Base-by-base conservation (phyloP, 73 alveolate genomes). In the Paramecium octaurelia region DNA sequence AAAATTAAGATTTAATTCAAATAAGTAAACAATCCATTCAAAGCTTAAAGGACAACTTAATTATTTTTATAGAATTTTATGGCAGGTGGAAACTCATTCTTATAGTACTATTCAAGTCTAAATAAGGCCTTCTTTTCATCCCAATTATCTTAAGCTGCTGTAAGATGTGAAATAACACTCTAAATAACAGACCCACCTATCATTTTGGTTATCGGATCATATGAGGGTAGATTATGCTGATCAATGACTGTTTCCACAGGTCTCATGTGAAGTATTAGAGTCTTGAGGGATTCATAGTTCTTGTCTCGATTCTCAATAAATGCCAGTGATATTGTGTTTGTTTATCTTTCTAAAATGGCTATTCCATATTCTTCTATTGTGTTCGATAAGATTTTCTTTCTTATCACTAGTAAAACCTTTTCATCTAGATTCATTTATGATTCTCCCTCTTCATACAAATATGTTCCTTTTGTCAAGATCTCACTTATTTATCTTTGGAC, bases 401-500 rank as follows among this genome's bases (percentile, higher is more conserved):
- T 80, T 20, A 80, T 80, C 4, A 48, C 91, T 8, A 80, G 31
- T 9, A 80, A 24, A 27, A 46, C 34, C 29, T 23, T 80, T 44
- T 80, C 91, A 40, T 80, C 91, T 2, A 46, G 46, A 80, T 42
- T 73, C n/a, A 64, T 29, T 46, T 89, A 42, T 24, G 76, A 20
- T 42, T 89, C 94, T 38, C 92, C 59, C 24, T 89, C 94, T 11
- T 40, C 71, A 71, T 89, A 70, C 46, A 64, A 46, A 42, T 89
- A 93, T 6, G 97, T 96, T 2, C 98, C 98, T 92, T 93, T 96
- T 2, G 96, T 93, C 58, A 85, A 86, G 34, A 96, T 91, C 35
- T 95, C 73, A 58, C 92, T 76, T 9, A 94, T 31, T 38, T 93
- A 96, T 87, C 98, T 94, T 6, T 68, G 12, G 12, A 96, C 98